Conservation (phyloP, 495 filamentous ascomycete species). For the Penicillium cataractarum region DNA sequence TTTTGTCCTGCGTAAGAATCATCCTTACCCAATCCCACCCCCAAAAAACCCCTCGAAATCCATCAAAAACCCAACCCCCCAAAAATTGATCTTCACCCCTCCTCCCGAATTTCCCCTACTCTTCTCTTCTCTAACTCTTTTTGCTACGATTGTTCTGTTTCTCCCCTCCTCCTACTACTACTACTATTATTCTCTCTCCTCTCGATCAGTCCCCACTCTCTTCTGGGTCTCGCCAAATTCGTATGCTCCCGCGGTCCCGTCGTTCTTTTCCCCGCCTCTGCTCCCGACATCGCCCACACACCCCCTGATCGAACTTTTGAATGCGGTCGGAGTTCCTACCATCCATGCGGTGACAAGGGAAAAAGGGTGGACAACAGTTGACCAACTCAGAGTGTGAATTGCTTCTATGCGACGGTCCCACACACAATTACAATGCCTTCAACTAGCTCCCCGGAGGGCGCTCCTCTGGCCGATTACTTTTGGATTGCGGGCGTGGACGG, state of each 20-base stretch:
- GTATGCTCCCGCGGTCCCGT: constrained; percentile 4
- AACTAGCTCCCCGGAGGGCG: constrained; percentile 47
- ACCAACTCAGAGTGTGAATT: constrained; percentile 16
- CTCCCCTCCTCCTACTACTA: background rate
- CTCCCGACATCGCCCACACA: constrained; percentile 5
- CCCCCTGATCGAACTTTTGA: constrained; percentile 23
- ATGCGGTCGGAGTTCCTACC: constrained; percentile 23
- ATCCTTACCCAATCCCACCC: too few relatives aligned
- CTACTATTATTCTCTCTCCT: background rate
- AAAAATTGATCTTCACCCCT: constrained; percentile 35
- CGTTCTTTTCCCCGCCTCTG: constrained; percentile 8
- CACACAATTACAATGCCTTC: constrained; percentile 30
- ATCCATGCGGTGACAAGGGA: constrained; percentile 42
- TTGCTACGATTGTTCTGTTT: background rate
- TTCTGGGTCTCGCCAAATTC: constrained; percentile 6
- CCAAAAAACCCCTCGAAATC: background rate
- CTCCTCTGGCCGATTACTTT: constrained; percentile 96
- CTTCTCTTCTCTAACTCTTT: background rate
- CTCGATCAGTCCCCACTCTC: background rate
- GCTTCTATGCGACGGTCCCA: constrained; percentile 23
- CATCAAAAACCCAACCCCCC: constrained; percentile 12
- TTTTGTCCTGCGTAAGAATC: background rate
- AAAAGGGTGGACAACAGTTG: constrained; percentile 20
- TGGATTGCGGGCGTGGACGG: constrained; percentile 96
- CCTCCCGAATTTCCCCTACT: constrained; percentile 6